Evolutionary conservation across 2,329 filamentous ascomycete species (phyloP), one percentile per base, ranked within the genome.

Genomic region (Penicillium vulpinum): DNA sequence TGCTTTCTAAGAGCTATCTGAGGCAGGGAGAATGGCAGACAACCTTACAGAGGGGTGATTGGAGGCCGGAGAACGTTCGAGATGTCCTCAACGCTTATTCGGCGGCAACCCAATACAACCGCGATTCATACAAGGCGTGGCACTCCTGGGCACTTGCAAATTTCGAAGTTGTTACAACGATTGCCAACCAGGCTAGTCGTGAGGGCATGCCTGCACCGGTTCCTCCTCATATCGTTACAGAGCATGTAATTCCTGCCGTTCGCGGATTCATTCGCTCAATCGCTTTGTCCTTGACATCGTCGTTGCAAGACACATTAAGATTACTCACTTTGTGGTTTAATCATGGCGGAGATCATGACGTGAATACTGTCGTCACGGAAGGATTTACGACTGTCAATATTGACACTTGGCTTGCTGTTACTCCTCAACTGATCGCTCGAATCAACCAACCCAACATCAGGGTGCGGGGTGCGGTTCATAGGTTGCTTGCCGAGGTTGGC

Each of bases 221-320:
- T 38, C 88, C 89, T 56, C 84, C 87, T 38, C 83, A 83, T 48
- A 84, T 90, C 67, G 81, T 97, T 26, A 83, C 89, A 54, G 89
- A 93, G 60, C 90, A 99, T 72, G 93, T 97, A 3, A 91, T 99
- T 13, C 94, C 94, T 38, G 94, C 94, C 33, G 89, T 99, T 53
- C 88, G 89, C 62, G 95, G 94, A 22, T 99, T 99, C 82, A 96
- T 99, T 82, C 91, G 92, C 73, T 99, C 94, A 0, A 99, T 99
- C 62, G 88, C 92, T 0, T 78, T 99, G 33, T 97, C 92, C 0
- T 88, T 89, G 1, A 91, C 90, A 26, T 97, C 93, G 75, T 96
- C 95, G 7, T 80, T 99, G 39, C 94, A 99, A 73, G 94, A 99
- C 70, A 97, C 93, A 0, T 83, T 99, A 21, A 87, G 94, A 53